A percentile compares a stretch with the other conserved stretches of the same genome.
phyloP scores from a whole-genome alignment of 352 stramenopile genomes.

The Globisporangium viniferum region DNA sequence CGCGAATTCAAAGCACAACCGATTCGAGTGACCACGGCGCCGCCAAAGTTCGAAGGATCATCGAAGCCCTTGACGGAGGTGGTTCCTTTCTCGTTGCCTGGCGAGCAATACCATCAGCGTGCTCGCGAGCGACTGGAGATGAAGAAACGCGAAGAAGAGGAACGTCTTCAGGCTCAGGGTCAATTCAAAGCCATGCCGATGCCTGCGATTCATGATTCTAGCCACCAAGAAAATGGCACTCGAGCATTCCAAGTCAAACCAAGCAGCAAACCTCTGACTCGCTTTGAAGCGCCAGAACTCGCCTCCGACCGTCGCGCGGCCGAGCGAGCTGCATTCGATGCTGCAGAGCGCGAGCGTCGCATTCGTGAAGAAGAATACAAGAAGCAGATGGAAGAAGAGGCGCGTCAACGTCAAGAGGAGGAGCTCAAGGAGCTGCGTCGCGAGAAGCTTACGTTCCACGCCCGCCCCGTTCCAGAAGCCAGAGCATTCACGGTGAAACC shows the following conservation, averaged over 20 bases:
- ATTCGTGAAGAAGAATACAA: slow-evolving; percentile 62
- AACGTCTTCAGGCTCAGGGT: slow-evolving; percentile 30
- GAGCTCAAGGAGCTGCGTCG: slow-evolving; percentile 67
- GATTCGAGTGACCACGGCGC: slow-evolving; percentile 53
- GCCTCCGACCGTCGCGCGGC: slow-evolving; percentile 55
- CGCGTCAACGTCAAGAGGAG: slow-evolving; percentile 50
- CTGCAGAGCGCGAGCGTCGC: slow-evolving; percentile 60
- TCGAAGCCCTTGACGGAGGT: slow-evolving; percentile 71
- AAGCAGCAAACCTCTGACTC: slow-evolving; percentile 39
- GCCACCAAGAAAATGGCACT: slow-evolving; percentile 7
- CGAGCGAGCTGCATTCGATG: slow-evolving; percentile 69
- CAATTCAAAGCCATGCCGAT: slow-evolving; percentile 71
- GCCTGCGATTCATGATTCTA: slow-evolving; percentile 39
- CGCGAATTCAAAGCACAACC: slow-evolving; percentile 72
- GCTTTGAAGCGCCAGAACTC: slow-evolving; percentile 51
- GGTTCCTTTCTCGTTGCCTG: slow-evolving; percentile 56
- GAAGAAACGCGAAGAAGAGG: slow-evolving; percentile 57
- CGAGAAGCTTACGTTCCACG: slow-evolving; percentile 76
- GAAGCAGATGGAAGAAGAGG: slow-evolving; percentile 46
- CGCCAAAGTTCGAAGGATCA: slow-evolving; percentile 61
- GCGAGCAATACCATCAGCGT: slow-evolving; percentile 54
- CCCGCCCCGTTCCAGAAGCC: slow-evolving; percentile 46
- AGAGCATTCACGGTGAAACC: slow-evolving; percentile 53
- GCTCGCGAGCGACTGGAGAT: slow-evolving; percentile 57
- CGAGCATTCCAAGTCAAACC: slow-evolving; percentile 24